Evolutionary conservation across 768 basidiomycete species (phyloP), one percentile per base, ranked within the genome.

Genomic region (Amyloporia xantha): DNA sequence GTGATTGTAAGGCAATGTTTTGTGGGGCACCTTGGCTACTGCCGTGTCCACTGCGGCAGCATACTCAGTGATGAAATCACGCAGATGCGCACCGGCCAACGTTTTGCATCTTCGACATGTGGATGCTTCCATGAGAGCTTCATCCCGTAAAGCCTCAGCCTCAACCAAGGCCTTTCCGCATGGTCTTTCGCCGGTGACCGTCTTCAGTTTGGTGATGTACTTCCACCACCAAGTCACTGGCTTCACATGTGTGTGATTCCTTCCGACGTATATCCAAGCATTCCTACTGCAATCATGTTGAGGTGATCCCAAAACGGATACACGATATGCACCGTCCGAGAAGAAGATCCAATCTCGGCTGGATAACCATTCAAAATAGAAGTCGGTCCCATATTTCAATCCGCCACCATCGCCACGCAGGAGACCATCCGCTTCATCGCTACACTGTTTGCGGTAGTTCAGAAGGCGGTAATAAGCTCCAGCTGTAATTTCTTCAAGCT

Each of bases 401-500:
- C n/a, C n/a, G n/a, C n/a, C n/a, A n/a, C n/a, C n/a, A n/a, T n/a
- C n/a, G n/a, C n/a, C n/a, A n/a, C n/a, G n/a, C n/a, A n/a, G n/a
- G n/a, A 33, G 30, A 33, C 30, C 30, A 7, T 15, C 15, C 30
- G 15, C 30, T 7, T 7, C 30, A 33, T 33, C 30, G 30, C 30
- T 33, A 15, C 30, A 33, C 15, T 7, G 9, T 33, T 62, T 59
- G 54, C 73, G 71, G 53, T 74, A 76, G 27, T 68, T 62, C 40
- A 71, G 67, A 28, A 76, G 62, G 23, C 68, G 69, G 59, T 68
- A 64, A 48, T 70, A 67, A 25, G 65, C 66, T 10, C 67, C 70
- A 5, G 66, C 73, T 1, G 68, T 65, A 48, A 76, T 71, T 38
- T 65, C 62, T 48, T 67, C 68, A 17, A 76, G 63, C 53, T 74